Evolutionary conservation across 108 stramenopile species (phyloP), one percentile per base, ranked within the genome.

Genomic region (Fistulifera solaris): DNA sequence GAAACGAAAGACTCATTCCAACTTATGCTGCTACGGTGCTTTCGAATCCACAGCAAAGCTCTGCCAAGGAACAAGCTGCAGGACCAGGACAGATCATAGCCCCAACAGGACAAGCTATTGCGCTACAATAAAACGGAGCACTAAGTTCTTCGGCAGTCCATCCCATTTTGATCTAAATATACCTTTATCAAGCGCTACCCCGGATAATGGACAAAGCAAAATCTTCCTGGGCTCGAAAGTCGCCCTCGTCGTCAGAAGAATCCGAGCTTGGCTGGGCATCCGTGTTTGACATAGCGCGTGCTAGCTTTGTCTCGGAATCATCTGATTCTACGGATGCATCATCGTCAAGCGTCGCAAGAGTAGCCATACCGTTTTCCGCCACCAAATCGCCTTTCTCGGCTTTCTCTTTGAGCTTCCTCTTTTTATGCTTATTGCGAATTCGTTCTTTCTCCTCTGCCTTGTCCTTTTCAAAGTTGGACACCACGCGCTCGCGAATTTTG

Each of bases 341-440:
- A 15, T 52, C 56, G 19, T 57, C 54, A 22, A 63, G 41, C 16
- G 27, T 38, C 7, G 11, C 49, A 22, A 31, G 16, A 15, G 63
- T 69, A n/a, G 53, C 45, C 17, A 47, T 52, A n/a, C 23, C 63
- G 17, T 62, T 65, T 17, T 63, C 67, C 25, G 51, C 53, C 42
- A 42, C 62, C 0, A 62, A 47, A 12, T 72, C 66, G 1, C 44
- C 62, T 24, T 39, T 54, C 28, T 57, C 79, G 11, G 47, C 64
- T 64, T 85, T 88, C 14, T 80, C 83, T 61, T 82, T 49, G 40
- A 78, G 23, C 15, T 70, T 68, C 47, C 66, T 68, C 71, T 87
- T 86, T 56, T 69, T 76, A 56, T 93, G 86, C 60, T 87, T 86
- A 19, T 82, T 78, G 38, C 81, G 81, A 25, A 87, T 73, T 23